Percentiles rank a stretch among this genome's conserved stretches.
Conservation (phyloP, 148 eudicot genomes). For the Cornus florida region DNA sequence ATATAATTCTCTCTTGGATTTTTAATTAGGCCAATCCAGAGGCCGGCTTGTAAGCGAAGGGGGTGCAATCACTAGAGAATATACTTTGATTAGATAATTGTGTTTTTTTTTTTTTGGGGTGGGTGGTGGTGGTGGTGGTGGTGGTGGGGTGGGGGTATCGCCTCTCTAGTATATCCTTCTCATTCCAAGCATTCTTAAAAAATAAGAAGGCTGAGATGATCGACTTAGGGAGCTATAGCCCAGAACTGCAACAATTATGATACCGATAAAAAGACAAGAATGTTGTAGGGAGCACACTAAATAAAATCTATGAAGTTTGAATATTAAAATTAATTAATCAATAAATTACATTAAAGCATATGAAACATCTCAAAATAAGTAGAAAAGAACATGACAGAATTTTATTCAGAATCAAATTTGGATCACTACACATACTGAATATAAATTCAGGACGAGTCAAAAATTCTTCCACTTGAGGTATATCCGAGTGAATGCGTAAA, state of each 20-base stretch:
- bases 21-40: too few species aligned
- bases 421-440: constrained; percentile 51
- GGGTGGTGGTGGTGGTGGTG: too few species aligned
- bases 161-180: too few species aligned
- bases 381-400: not conserved
- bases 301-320: too few species aligned
- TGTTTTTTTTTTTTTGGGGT: too few species aligned
- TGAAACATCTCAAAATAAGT: constrained; percentile 7
- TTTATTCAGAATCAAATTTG: constrained; percentile 8
- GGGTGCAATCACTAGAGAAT: not conserved
- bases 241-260: not conserved
- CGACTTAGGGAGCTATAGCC: not conserved
- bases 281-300: not conserved
- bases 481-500: constrained; percentile 77
- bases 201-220: not conserved
- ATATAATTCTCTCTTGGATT: not conserved
- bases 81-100: too few species aligned
- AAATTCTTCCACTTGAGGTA: constrained; percentile 76
- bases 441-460: constrained; percentile 80
- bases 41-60: not conserved
- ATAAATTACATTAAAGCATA: not conserved
- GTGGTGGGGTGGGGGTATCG: too few species aligned
- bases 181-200: too few species aligned
- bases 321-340: not conserved
- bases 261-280: not conserved